phyloP scores from a whole-genome alignment of 768 basidiomycete species.

The Boletus pseudopeckii region DNA sequence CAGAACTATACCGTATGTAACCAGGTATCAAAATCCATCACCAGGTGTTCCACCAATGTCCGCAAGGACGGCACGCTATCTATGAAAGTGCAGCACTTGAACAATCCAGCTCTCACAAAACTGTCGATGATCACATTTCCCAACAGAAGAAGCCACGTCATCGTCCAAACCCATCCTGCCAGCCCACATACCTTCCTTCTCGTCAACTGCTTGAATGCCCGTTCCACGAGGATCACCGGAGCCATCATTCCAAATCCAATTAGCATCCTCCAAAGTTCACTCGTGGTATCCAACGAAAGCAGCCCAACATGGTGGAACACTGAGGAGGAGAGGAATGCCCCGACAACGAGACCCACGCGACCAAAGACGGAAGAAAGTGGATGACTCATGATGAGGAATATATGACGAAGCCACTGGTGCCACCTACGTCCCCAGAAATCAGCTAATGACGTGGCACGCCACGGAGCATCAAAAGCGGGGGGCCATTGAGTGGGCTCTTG shows the following conservation, averaged over 20 bases:
- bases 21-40: neutral
- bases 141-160: constrained; percentile 25
- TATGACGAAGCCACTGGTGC: constrained; percentile 36
- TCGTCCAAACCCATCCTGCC: constrained; percentile 35
- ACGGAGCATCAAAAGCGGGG: constrained; percentile 31
- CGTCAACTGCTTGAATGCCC: constrained; percentile 16
- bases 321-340: constrained; percentile 55
- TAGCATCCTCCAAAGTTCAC: constrained; percentile 38
- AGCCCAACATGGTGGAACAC: constrained; percentile 47
- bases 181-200: constrained; percentile 29
- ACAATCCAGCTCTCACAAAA: constrained; percentile 14
- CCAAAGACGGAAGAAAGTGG: constrained; percentile 41
- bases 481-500: constrained; percentile 32
- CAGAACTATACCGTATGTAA: neutral
- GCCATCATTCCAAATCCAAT: constrained; percentile 57
- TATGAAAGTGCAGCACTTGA: neutral
- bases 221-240: constrained; percentile 46
- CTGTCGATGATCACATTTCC: constrained; percentile 24
- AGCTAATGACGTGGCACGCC: constrained; percentile 31
- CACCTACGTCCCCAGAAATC: constrained; percentile 38
- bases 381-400: constrained; percentile 30
- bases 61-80: neutral
- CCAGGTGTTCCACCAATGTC: neutral
- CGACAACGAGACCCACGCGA: constrained; percentile 45
- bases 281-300: constrained; percentile 49